These are phyloP conservation scores for Colletotrichum neosansevieriae DNA, from an alignment of 2,329 filamentous ascomycete genomes.

Conservation along the genomic window DNA sequence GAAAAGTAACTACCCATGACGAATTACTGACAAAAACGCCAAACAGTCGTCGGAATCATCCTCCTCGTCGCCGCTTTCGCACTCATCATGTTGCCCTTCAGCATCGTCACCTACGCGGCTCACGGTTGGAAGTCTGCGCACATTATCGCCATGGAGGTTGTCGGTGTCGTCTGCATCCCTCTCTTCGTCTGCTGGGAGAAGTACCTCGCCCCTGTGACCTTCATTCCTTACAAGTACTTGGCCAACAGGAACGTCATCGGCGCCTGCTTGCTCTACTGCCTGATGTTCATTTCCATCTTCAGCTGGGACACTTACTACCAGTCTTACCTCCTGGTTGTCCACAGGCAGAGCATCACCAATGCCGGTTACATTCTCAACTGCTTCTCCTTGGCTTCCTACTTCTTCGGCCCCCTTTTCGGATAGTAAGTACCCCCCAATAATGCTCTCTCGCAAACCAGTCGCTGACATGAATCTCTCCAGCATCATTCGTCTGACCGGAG, in stretches of 20 bases:
- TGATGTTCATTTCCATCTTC: constrained; percentile 48
- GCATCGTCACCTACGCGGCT: constrained; percentile 57
- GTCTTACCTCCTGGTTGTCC: constrained; percentile 56
- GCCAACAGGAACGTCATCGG: constrained; percentile 51
- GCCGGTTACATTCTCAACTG: constrained; percentile 50
- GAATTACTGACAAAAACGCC: constrained; percentile 10
- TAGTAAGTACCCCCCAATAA: constrained; percentile 39
- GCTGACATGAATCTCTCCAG: constrained; percentile 43
- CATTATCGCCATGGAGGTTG: constrained; percentile 61
- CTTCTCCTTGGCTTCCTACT: constrained; percentile 52
- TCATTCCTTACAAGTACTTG: constrained; percentile 63
- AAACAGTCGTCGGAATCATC: constrained; percentile 58
- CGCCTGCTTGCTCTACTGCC: constrained; percentile 43
- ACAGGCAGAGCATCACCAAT: constrained; percentile 45
- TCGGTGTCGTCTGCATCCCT: constrained; percentile 65
- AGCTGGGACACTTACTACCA: constrained; percentile 56
- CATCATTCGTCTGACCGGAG: constrained; percentile 47
- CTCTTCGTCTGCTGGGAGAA: constrained; percentile 62
- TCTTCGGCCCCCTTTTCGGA: constrained; percentile 55
- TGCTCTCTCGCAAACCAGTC: too few species aligned
- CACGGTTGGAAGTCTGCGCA: constrained; percentile 56
- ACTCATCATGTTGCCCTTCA: constrained; percentile 70
- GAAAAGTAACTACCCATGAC: neutral
- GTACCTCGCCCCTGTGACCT: constrained; percentile 63
- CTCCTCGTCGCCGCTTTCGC: constrained; percentile 61